Evolutionary conservation across 2,329 filamentous ascomycete genomes (phyloP), one percentile per base, ranked within the genome.

Genomic region (Aspergillus sp.): DNA sequence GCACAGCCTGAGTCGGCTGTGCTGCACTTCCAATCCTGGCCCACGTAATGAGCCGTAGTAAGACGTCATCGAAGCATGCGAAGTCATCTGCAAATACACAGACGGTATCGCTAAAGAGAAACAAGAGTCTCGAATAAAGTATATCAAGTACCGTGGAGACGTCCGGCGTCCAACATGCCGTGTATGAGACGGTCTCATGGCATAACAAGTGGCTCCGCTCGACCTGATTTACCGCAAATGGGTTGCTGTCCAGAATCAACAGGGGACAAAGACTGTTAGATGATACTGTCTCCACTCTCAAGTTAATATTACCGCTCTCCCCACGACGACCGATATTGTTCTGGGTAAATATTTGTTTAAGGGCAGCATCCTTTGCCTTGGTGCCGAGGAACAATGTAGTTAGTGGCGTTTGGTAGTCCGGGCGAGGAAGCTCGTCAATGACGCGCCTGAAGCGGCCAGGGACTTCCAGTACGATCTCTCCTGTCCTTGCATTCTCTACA

Each of bases 31-130:
- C 42, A 46, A 55, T 40, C 50, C 52, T 46, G 2, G 41, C 32
- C 53, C 42, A 55, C 4, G 22, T 43, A 36, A 50, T 52, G 3
- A 55, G 26, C n/a, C 35, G 46, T 30, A 45, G 16, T 5, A 45
- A 3, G 14, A 52, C 22, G 19, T 46, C 53, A 17, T 38, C 45
- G 22, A 47, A 33, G 11, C 49, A 52, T 11, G 47, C 33, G 44
- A 55, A 55, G 16, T 55, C 42, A 55, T 55, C 49, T 13, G 53
- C 46, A 55, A 55, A 55, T 30, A 55, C 24, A 8, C 32, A 55
- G 9, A 55, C 43, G 3, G 52, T 30, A 47, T 55, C 49, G 33
- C 53, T 50, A 32, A 55, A 55, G 10, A 49, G 30, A 24, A 55
- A 55, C 11, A 55, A 42, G 4, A 55, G 22, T 44, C 49, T 49